Evolutionary conservation across 202 grass and related monocot species (phyloP), one percentile per base, ranked within the genome.

Genomic region (Brachypodium distachyon): DNA sequence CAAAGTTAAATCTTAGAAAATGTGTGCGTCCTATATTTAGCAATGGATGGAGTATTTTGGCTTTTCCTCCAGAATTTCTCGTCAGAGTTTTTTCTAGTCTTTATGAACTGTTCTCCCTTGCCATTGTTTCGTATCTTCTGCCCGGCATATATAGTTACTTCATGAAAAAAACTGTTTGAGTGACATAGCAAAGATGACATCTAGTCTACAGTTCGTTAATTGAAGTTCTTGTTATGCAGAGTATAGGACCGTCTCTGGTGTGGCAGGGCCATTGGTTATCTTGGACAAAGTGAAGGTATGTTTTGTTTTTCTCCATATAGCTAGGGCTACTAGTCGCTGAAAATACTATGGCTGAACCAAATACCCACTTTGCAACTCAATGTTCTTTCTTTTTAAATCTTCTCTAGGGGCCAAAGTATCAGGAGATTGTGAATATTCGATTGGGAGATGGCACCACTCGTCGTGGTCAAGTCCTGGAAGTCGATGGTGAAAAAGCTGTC

Each of bases 381-480:
- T 27, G 70, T 17, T 72, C 13, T 61, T 78, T 11, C n/a, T 43
- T 25, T 44, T 8, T 47, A 31, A 44, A 71, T 58, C 25, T 72
- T 36, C 18, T 54, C 74, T 61, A 98, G 96, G 96, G 96, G 31
- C 96, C 96, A 37, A 98, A 92, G 79, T 98, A 85, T 56, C 96
- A 98, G 85, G 96, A 98, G 84, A 98, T 98, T 83, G 96, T 98
- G 29, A 98, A 98, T 78, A 98, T 98, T 26, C 87, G 91, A 57
- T 81, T 98, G 46, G 96, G 96, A 90, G 96, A 98, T 90, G 96
- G 91, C 41, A 90, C 85, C 47, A 98, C 83, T 56, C 89, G 96
- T 29, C 96, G 96, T 83, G 96, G 96, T 80, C 96, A 98, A 76
- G 96, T 98, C 57, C 72, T 98, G 23, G 91, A 98, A 90, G 96